phyloP scores from a whole-genome alignment of 768 basidiomycete genomes.

The Lactarius evosmus region DNA sequence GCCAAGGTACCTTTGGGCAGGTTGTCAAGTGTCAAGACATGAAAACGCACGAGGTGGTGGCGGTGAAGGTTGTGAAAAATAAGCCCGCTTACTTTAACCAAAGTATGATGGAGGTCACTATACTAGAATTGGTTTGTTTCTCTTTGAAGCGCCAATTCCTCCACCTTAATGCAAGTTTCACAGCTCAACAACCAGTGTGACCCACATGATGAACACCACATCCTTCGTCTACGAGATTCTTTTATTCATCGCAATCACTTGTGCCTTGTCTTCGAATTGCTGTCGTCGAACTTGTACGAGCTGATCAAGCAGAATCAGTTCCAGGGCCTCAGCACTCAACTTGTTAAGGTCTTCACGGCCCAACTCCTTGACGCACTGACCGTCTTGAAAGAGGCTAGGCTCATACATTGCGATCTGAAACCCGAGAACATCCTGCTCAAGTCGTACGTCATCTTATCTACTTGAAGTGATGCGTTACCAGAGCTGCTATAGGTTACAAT shows the following conservation, averaged over 20 bases:
- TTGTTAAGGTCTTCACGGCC: conserved; percentile 98
- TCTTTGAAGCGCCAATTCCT: conserved; percentile 10
- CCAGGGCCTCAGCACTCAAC: conserved; percentile 92
- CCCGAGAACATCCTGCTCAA: conserved; percentile 98
- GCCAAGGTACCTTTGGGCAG: conserved; percentile 98
- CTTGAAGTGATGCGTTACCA: conserved; percentile 12
- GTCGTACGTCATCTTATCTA: conserved; percentile 53
- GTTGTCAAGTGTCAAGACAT: conserved; percentile 99
- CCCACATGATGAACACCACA: conserved; percentile 93
- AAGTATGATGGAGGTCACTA: conserved; percentile 99
- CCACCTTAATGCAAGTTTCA: conserved; percentile 4
- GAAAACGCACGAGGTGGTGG: conserved; percentile 98
- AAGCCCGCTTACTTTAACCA: conserved; percentile 99
- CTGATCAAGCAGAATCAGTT: conserved; percentile 99
- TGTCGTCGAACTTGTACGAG: conserved; percentile 97
- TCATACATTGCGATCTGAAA: conserved; percentile 98
- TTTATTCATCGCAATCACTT: conserved; percentile 97
- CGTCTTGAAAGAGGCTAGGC: conserved; percentile 88
- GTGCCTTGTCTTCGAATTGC: conserved; percentile 95
- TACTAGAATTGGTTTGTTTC: conserved; percentile 81
- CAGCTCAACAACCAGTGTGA: conserved; percentile 94
- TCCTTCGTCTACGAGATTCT: conserved; percentile 89
- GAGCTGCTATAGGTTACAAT: conserved; percentile 66
- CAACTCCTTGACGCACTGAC: conserved; percentile 91
- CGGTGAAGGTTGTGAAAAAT: conserved; percentile 99